These are phyloP conservation scores for Solanum hybrid DNA, from an alignment of 305 asterid species.

Conservation along the genomic window DNA sequence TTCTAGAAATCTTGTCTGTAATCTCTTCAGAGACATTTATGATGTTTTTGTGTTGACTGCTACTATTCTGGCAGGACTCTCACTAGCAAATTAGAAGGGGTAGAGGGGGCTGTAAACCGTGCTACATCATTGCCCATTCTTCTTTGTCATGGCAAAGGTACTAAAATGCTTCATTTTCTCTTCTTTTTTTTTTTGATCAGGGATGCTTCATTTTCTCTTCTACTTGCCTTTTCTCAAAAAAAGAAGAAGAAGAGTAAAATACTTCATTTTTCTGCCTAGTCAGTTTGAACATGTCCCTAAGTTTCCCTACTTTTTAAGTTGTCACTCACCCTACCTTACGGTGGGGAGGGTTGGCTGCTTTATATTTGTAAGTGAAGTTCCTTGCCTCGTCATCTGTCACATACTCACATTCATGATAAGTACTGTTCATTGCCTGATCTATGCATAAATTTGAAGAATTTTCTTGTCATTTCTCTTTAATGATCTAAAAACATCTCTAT, in stretches of 20 bases:
- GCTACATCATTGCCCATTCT: conserved; percentile 75
- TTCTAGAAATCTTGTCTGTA: conserved; percentile 8
- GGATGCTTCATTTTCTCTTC: not conserved
- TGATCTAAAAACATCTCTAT: not conserved
- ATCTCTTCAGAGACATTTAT: conserved; percentile 4
- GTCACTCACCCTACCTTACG: not conserved
- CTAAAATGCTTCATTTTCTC: not conserved
- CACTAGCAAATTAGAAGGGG: conserved; percentile 40
- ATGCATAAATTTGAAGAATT: not conserved
- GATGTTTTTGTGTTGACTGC: not conserved
- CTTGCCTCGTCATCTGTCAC: not conserved
- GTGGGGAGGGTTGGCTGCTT: not conserved
- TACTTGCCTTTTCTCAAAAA: not conserved
- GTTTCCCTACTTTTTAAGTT: not conserved
- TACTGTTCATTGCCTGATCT: not conserved
- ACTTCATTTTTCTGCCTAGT: not conserved
- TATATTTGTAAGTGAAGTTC: not conserved
- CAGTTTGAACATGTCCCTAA: not conserved
- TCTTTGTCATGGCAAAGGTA: conserved; percentile 86
- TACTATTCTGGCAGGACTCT: conserved; percentile 34
- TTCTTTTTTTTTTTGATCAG: not conserved
- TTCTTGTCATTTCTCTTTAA: not conserved
- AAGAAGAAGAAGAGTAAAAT: too few species aligned
- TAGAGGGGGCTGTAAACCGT: conserved; percentile 47
- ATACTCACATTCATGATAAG: not conserved